A percentile compares a stretch with the other conserved stretches of the same genome.
phyloP scores from a whole-genome alignment of 108 stramenopile species.

The Fragilaria radians region DNA sequence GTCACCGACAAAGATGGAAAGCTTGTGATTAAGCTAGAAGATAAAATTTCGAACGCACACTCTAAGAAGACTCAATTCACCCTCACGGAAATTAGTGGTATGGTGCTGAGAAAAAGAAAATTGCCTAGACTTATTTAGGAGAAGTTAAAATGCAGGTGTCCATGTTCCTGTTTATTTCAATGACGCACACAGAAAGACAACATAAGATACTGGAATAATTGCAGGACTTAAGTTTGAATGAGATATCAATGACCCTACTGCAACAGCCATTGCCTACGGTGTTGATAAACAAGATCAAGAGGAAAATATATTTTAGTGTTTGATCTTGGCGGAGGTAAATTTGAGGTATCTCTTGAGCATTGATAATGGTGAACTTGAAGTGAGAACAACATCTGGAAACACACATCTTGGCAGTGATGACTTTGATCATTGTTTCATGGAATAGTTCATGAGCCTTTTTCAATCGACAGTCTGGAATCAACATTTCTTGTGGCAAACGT shows the following conservation, averaged over 20 bases:
- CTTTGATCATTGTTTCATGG: conserved; percentile 90
- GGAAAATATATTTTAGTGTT: conserved; percentile 91
- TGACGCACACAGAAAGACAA: conserved; percentile 98
- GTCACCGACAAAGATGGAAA: conserved; percentile 85
- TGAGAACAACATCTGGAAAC: conserved; percentile 83
- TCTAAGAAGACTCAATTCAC: conserved; percentile 60
- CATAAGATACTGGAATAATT: conserved; percentile 97
- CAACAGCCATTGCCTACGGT: conserved; percentile 98
- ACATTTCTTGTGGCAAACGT: conserved; percentile 73
- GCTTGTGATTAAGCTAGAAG: conserved; percentile 87
- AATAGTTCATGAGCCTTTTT: conserved; percentile 82
- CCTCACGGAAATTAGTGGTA: conserved; percentile 98
- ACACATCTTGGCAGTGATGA: conserved; percentile 94
- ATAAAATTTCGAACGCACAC: conserved; percentile 57
- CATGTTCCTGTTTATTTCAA: conserved; percentile 99
- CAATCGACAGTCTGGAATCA: conserved; percentile 72
- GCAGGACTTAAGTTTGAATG: conserved; percentile 96
- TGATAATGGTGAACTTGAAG: conserved; percentile 85
- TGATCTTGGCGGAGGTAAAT: conserved; percentile 85
- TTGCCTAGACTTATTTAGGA: conserved; percentile 97
- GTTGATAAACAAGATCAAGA: conserved; percentile 69
- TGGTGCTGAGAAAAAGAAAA: conserved; percentile 98
- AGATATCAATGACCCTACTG: conserved; percentile 99
- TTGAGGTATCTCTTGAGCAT: conserved; percentile 65
- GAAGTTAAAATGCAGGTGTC: conserved; percentile 96